These are phyloP conservation scores for Lolium rigidum DNA, from an alignment of 176 grass and related monocot genomes.

Conservation along the genomic window DNA sequence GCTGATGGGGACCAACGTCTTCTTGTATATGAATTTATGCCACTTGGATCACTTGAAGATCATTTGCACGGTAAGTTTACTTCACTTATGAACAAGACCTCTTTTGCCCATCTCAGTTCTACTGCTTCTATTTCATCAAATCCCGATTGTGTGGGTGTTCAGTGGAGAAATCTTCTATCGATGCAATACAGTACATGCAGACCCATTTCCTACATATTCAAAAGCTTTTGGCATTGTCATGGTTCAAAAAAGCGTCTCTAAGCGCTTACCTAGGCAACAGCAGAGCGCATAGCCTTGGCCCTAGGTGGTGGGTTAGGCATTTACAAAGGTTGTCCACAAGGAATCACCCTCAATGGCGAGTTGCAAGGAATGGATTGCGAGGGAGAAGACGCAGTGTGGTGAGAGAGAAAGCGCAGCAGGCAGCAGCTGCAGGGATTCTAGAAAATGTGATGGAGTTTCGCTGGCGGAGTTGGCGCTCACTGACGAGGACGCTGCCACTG, in stretches of 20 bases:
- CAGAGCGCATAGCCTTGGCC: neutral
- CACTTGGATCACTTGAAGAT: constrained; percentile 90
- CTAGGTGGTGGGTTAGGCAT: neutral
- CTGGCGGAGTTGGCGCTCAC: neutral
- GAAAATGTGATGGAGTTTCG: neutral
- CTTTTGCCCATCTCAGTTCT: too few relatives aligned
- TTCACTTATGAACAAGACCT: constrained; percentile 24
- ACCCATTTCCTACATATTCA: constrained; percentile 24
- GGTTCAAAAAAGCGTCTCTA: neutral
- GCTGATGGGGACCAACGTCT: constrained; percentile 91
- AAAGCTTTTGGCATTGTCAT: constrained; percentile 16
- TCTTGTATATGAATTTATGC: constrained; percentile 96
- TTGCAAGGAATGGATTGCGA: neutral
- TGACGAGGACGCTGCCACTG: neutral
- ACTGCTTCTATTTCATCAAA: too few relatives aligned
- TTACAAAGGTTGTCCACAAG: neutral
- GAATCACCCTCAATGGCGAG: neutral
- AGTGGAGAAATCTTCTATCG: neutral
- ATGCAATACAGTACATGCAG: constrained; percentile 32
- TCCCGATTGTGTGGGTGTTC: too few relatives aligned
- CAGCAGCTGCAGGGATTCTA: neutral
- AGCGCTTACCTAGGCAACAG: neutral
- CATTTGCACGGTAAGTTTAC: constrained; percentile 78
- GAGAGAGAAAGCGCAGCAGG: neutral
- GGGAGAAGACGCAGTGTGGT: neutral